Base-by-base conservation (phyloP, 352 stramenopile species). In the Albugo candida region DNA sequence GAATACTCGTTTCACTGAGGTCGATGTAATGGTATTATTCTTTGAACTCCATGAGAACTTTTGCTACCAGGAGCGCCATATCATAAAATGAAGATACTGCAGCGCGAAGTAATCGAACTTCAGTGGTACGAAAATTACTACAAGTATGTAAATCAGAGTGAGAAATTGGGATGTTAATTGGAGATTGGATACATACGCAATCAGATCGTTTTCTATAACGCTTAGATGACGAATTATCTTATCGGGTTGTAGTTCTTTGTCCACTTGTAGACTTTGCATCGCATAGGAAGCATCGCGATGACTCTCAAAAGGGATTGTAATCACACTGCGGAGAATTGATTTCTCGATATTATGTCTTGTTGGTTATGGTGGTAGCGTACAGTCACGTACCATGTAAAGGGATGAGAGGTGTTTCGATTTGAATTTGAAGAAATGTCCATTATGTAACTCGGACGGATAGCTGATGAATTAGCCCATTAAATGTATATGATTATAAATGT, bases 51-150 rank as follows among this genome's bases (percentile, higher is more conserved):
- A 92, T 63, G 45, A 88, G 62, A 46, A 74, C 85, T 18, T 75
- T 71, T 17, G 72, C 56, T 13, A 78, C 59, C 41, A 92, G 58
- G 36, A 85, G 55, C 20, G 66, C 64, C 75, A 92, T 92, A 45
- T 92, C 78, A 53, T 88, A 92, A 52, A 85, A 92, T 10, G 78
- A 92, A 20, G 75, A 83, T 38, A 87, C 78, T 4, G 78, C 78
- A 16, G 77, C 78, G 45, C 78, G 78, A 51, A 92, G 59, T 49
- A 92, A 56, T 45, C 78, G 75, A 47, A 86, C 78, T 55, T 92
- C 78, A 41, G 70, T 85, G 20, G 78, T 74, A 50, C 83, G 58
- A 52, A 88, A 87, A 52, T 81, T 71, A 35, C 78, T 92, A 52
- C 46, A 58, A 4, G 20, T 13, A 21, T 3, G 31, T 16, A 5